Conservation (phyloP, 108 stramenopile species). For the Cylindrotheca fusiformis region DNA sequence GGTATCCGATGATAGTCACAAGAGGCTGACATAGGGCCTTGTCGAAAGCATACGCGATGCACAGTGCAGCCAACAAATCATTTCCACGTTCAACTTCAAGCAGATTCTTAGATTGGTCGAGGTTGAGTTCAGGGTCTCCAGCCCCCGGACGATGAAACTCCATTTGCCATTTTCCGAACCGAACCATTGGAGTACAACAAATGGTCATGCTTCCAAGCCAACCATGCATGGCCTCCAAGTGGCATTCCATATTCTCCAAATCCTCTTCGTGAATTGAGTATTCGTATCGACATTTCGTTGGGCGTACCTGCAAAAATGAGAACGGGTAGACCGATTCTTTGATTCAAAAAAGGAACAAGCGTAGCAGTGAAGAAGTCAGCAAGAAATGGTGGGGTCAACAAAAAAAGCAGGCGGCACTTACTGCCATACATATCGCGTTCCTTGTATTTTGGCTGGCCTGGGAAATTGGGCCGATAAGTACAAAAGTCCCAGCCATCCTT, state of each 20-base stretch:
- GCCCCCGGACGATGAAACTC: conserved; percentile 32
- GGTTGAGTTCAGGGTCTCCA: conserved; percentile 32
- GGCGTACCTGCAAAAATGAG: conserved; percentile 30
- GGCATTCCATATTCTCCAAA: conserved; percentile 18
- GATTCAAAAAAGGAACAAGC: neutral
- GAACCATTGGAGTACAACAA: conserved; percentile 44
- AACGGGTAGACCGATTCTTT: conserved; percentile 41
- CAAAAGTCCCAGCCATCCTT: conserved; percentile 52
- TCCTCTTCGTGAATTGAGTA: conserved; percentile 31
- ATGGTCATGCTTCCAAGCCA: conserved; percentile 51
- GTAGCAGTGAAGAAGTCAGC: neutral
- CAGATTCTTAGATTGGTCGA: conserved; percentile 41
- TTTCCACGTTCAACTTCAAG: conserved; percentile 41
- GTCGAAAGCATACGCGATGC: conserved; percentile 50
- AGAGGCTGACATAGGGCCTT: conserved; percentile 39
- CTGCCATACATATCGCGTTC: conserved; percentile 42
- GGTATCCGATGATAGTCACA: conserved; percentile 38
- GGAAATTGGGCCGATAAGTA: conserved; percentile 44
- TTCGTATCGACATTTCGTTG: conserved; percentile 35
- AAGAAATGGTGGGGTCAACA: neutral
- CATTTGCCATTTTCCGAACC: conserved; percentile 39
- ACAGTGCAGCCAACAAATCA: conserved; percentile 41
- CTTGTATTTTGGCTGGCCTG: conserved; percentile 34
- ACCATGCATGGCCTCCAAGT: conserved; percentile 35
- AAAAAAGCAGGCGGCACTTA: conserved; percentile 1